Base-by-base conservation (phyloP, 257 asterid genomes). In the Solanum chmielewskii region DNA sequence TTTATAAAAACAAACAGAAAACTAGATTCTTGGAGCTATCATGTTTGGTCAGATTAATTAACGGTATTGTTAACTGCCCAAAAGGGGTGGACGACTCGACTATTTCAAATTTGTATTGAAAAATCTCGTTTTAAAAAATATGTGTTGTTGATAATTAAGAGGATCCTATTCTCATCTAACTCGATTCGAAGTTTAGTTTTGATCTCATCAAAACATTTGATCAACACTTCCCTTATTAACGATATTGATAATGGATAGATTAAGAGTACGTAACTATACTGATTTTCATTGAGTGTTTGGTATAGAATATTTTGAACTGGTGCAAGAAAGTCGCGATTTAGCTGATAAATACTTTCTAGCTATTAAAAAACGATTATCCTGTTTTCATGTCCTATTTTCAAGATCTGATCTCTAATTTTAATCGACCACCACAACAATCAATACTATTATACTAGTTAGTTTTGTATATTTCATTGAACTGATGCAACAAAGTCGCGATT, bases 1-100 rank as follows among this genome's bases (percentile, higher is more conserved):
- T 27, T 14, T 11, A 23, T 12, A 9, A 29, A 15, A 6, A 90
- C 66, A 59, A 59, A 56, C 64, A 56, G 11, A 56, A 56, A 56
- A 74, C 91, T 88, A 90, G 90, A 92, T 92, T 91, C 91, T 88
- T 90, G 90, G 92, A 41, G 49, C 49, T 20, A 20, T 16, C 86
- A 41, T 69, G 69, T 35, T 49, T 80, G 83, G 80, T 73, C 27
- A 35, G 13, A 70, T 70, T 21, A n/a, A 69, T 60, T 84, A 89
- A 87, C 90, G 88, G 90, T 86, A 75, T 86, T 80, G 83, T 45
- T 87, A 89, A 93, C 91, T 88, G 78, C 86, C 80, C 66, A 6
- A 45, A 76, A 75, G 45, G 29, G 49, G 52, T 73, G 62, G 25
- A 77, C 13, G 21, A 18, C 8, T 2, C 27, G 7, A 70, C 2